Conservation (phyloP, 805 yeast species). For the Schizosaccharomyces japonicus region DNA sequence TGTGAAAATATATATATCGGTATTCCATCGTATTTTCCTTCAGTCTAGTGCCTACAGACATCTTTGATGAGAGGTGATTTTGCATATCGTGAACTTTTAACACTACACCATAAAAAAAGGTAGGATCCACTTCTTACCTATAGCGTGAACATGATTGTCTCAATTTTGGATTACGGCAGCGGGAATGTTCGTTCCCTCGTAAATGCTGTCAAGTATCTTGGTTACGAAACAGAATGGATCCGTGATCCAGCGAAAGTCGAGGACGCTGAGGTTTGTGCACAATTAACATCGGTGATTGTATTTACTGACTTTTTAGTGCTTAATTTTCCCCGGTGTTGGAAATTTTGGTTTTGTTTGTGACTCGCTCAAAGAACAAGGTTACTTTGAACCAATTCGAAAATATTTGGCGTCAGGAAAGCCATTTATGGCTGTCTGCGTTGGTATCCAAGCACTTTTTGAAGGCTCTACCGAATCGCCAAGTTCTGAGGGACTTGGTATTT, state of each 20-base stretch:
- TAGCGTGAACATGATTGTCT: constrained; percentile 1
- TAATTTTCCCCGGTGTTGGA: constrained; percentile 91
- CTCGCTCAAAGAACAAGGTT: constrained; percentile 34
- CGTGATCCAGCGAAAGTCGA: constrained; percentile 29
- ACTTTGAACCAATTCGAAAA: constrained; percentile 37
- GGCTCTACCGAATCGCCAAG: constrained; percentile 54
- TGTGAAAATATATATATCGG: too few relatives aligned
- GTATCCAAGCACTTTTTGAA: constrained; percentile 61
- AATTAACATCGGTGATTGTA: constrained; percentile 5
- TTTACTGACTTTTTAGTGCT: constrained; percentile 16
- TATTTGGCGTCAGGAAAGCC: constrained; percentile 62
- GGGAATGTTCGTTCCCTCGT: constrained; percentile 78
- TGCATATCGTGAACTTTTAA: too few relatives aligned
- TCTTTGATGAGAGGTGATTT: too few relatives aligned
- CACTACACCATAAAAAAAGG: too few relatives aligned
- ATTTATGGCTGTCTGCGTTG: constrained; percentile 93
- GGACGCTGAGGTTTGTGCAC: constrained; percentile 19
- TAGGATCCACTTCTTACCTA: too few relatives aligned
- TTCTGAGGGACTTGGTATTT: constrained; percentile 35
- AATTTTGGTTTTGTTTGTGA: constrained; percentile 84
- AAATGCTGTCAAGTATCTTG: constrained; percentile 63
- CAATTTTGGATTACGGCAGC: constrained; percentile 66
- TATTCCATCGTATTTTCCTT: too few relatives aligned
- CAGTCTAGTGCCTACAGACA: too few relatives aligned
- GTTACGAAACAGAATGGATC: constrained; percentile 43